Evolutionary conservation across 139 green algal species (phyloP).

Genomic region (Cymbomonas tetramitiformis): DNA sequence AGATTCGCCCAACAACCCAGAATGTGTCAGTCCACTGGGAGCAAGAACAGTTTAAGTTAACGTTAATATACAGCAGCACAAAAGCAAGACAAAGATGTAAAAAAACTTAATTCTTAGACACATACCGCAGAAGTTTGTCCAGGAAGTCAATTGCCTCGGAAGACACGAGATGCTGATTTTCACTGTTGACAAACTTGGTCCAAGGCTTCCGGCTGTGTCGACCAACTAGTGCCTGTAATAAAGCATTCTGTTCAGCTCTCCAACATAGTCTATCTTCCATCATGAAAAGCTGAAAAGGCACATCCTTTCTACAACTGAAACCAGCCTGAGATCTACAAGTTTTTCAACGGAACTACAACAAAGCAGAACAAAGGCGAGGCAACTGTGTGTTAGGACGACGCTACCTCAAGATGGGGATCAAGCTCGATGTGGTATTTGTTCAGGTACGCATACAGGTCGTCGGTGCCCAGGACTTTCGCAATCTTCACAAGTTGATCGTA

Average conservation of each 20-base stretch:
- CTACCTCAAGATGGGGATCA: conserved; percentile 90
- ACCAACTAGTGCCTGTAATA: conserved; percentile 46
- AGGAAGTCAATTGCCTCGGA: conserved; percentile 87
- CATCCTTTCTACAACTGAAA: neutral
- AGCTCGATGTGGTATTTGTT: conserved; percentile 93
- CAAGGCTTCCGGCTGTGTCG: conserved; percentile 72
- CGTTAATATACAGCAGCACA: too few relatives aligned
- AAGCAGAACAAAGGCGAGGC: conserved; percentile 22
- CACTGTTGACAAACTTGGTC: conserved; percentile 79
- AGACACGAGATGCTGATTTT: conserved; percentile 87
- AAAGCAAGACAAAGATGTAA: neutral
- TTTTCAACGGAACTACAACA: neutral
- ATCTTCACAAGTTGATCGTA: conserved; percentile 99
- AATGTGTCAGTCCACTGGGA: neutral
- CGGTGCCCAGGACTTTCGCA: conserved; percentile 87
- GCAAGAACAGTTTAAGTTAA: too few relatives aligned
- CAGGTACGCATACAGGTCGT: conserved; percentile 73
- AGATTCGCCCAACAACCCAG: neutral
- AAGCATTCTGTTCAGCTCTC: neutral
- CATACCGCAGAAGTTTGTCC: conserved; percentile 54
- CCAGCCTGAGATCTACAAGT: neutral
- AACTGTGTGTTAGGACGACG: too few relatives aligned
- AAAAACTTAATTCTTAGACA: neutral
- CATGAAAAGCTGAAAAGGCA: too few relatives aligned
- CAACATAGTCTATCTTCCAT: neutral